phyloP scores from a whole-genome alignment of 1,139 yeast species.

The Yamadazyma buinensis region DNA sequence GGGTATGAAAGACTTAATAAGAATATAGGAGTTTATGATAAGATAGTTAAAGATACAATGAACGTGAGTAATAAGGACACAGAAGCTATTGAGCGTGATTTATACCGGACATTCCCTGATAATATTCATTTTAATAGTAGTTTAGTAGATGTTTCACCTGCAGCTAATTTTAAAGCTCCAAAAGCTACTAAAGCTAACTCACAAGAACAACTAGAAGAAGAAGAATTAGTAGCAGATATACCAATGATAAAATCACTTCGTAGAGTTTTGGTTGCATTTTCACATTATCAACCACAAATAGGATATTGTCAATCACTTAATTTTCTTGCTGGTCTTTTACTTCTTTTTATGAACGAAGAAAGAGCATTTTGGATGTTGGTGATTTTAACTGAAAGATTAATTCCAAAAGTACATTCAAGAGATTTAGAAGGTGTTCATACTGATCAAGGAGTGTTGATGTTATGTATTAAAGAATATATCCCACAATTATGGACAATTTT shows the following conservation, averaged over 20 bases:
- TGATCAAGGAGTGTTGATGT: constrained; percentile 91
- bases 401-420: constrained; percentile 90
- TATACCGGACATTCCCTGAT: constrained; percentile 92
- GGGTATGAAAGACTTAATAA: constrained; percentile 73
- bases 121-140: constrained; percentile 61
- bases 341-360: constrained; percentile 85
- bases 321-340: constrained; percentile 80
- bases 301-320: constrained; percentile 96
- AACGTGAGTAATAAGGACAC: constrained; percentile 62
- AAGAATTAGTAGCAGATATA: constrained; percentile 38
- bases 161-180: neutral
- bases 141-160: constrained; percentile 1
- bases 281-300: constrained; percentile 81
- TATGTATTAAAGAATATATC: constrained; percentile 76
- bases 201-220: neutral
- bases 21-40: constrained; percentile 70
- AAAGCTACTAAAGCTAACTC: constrained; percentile 32
- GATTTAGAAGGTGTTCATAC: constrained; percentile 91
- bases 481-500: constrained; percentile 74
- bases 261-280: constrained; percentile 78
- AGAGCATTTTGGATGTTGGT: constrained; percentile 94
- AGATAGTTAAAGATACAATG: constrained; percentile 54
- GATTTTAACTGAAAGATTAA: constrained; percentile 74
- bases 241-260: constrained; percentile 68
- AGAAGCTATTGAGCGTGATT: constrained; percentile 89